Base-by-base conservation (phyloP, 192 early-diverging fungal genomes). In the Dispira simplex region DNA sequence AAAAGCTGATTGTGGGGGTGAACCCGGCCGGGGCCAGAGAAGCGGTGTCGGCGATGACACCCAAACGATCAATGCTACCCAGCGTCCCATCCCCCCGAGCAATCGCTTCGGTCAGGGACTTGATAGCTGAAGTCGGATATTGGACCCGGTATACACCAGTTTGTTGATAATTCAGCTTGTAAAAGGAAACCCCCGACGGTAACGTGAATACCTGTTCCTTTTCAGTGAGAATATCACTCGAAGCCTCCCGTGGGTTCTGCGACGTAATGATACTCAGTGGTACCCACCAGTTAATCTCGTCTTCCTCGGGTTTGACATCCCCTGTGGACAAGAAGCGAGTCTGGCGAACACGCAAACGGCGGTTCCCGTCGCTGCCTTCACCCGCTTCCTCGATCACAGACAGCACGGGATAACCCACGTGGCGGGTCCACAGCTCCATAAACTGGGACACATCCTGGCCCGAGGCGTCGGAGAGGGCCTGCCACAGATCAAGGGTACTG, bases 121-220 rank as follows among this genome's bases (percentile, higher is more conserved):
- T 62, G 47, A 87, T 67, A 12, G 78, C 73, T 3, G 75, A 64
- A 26, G 74, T 63, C 32, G 85, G 75, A 64, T 90, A 90, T 21
- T 85, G 79, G 1, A 95, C 92, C 27, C 96, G 84, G 77, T 87
- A 98, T 60, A 98, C 78, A 8, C 90, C 87, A 32, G 81, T 87
- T 46, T 83, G 82, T 59, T 77, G 77, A 46, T 76, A 71, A 79
- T 98, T 98, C 63, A 98, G 78, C 77, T 95, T 95, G 75, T 81
- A 90, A 69, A 84, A 85, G 18, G 80, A 66, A 59, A 60, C 69
- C 23, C 75, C 67, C 13, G 84, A 67, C 18, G 84, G 73, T 62
- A 87, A 73, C 25, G 67, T 68, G 8, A 76, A 56, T 2, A 69
- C 67, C 25, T 71, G 73, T 49, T 75, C 71, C 43, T 68, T 67